These are phyloP conservation scores for Volvox carteri DNA, from an alignment of 163 green algal species.

Conservation along the genomic window DNA sequence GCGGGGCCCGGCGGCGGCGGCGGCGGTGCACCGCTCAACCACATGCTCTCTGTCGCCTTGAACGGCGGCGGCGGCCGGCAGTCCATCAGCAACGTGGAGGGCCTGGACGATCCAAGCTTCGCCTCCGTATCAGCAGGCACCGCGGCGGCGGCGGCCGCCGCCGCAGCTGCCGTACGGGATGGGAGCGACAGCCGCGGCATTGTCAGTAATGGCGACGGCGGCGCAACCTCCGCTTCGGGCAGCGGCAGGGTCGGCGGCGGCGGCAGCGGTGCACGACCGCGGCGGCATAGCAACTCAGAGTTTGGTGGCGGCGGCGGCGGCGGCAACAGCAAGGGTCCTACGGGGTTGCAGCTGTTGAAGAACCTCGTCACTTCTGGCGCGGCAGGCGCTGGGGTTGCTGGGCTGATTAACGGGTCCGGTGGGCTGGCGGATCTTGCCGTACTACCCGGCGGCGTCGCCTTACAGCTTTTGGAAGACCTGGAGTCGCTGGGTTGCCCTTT, in stretches of 20 bases:
- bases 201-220: neutral
- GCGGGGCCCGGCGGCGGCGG: neutral
- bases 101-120: neutral
- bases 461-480: conserved; percentile 41
- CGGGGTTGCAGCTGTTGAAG: conserved; percentile 19
- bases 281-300: neutral
- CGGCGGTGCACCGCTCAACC: neutral
- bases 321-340: conserved; percentile 36
- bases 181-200: neutral
- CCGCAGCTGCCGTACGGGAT: neutral
- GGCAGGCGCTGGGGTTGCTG: conserved; percentile 10
- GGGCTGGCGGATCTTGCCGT: neutral
- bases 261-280: conserved; percentile 1
- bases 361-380: neutral
- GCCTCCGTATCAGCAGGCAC: neutral
- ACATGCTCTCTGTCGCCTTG: neutral
- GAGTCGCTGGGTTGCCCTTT: neutral
- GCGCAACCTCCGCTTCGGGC: neutral
- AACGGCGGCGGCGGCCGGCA: neutral
- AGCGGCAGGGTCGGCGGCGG: neutral
- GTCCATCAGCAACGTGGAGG: neutral
- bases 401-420: conserved; percentile 2
- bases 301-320: conserved; percentile 13
- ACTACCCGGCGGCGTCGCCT: neutral
- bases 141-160: neutral